Evolutionary conservation across 163 green algal species (phyloP).

Genomic region (Coccomyxa subellipsoidea): DNA sequence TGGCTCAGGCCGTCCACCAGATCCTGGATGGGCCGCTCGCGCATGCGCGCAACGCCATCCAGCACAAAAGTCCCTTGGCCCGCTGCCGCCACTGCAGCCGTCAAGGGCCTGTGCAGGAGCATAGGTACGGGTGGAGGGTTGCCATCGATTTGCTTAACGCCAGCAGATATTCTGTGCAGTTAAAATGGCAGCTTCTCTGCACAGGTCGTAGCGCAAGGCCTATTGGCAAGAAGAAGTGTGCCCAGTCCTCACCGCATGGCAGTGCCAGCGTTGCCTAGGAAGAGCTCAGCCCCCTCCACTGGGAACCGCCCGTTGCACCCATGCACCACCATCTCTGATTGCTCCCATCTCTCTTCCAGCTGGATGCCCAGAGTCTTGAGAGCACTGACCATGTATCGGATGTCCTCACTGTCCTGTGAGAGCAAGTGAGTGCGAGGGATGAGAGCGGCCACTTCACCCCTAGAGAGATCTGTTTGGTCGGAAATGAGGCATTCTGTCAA

Average conservation of each 20-base stretch:
- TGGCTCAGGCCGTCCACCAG: slow-evolving; percentile 92
- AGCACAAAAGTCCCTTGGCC: slow-evolving; percentile 85
- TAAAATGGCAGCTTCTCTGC: neutral
- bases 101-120: slow-evolving; percentile 63
- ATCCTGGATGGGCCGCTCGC: slow-evolving; percentile 92
- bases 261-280: slow-evolving; percentile 98
- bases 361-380: slow-evolving; percentile 87
- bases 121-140: neutral
- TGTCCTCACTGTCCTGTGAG: slow-evolving; percentile 94
- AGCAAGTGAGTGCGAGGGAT: too few species aligned
- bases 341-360: slow-evolving; percentile 78
- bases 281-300: slow-evolving; percentile 72
- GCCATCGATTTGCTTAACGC: neutral
- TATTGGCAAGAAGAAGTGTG: too few species aligned
- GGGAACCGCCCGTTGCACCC: slow-evolving; percentile 80
- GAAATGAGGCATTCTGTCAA: too few species aligned
- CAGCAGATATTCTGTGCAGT: neutral
- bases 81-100: slow-evolving; percentile 90
- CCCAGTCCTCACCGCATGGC: slow-evolving; percentile 86
- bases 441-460: too few species aligned
- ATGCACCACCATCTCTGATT: slow-evolving; percentile 65
- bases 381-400: slow-evolving; percentile 92
- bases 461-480: too few species aligned
- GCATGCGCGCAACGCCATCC: slow-evolving; percentile 93
- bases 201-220: too few species aligned